Evolutionary conservation across 306 rosid species (phyloP).

Genomic region (Arachis hypogaea): DNA sequence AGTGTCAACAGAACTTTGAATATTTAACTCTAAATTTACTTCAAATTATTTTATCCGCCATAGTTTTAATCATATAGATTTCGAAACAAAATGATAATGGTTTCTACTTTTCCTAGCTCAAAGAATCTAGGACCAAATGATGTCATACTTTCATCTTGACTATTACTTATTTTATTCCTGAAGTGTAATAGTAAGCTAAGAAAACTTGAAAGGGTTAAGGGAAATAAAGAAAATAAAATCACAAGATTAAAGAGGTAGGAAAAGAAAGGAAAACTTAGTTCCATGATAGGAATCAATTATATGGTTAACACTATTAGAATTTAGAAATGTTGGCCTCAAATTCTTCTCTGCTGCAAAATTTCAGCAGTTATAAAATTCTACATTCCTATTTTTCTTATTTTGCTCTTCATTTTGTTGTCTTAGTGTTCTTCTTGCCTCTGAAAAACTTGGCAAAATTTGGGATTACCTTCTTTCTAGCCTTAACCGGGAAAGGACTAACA

Average conservation of each 20-base stretch:
- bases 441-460: constrained; percentile 70
- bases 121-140: not conserved
- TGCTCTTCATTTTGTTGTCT: constrained; percentile 1
- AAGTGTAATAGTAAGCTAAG: not conserved
- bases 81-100: not conserved
- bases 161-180: not conserved
- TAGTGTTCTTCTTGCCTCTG: constrained; percentile 46
- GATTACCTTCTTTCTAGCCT: constrained; percentile 67
- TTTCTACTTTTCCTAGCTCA: not conserved
- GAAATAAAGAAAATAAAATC: constrained; percentile 12
- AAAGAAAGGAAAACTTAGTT: not conserved
- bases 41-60: not conserved
- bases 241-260: not conserved
- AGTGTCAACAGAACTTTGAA: not conserved
- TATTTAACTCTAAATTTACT: too few species aligned
- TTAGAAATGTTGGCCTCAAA: constrained; percentile 31
- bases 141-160: not conserved
- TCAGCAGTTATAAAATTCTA: not conserved
- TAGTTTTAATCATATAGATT: not conserved
- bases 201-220: not conserved
- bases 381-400: not conserved
- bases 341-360: constrained; percentile 29
- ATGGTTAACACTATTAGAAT: not conserved
- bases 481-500: constrained; percentile 60
- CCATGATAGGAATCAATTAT: not conserved